Evolutionary conservation across 2,329 filamentous ascomycete species (phyloP).

Genomic region (Beauveria varroae): DNA sequence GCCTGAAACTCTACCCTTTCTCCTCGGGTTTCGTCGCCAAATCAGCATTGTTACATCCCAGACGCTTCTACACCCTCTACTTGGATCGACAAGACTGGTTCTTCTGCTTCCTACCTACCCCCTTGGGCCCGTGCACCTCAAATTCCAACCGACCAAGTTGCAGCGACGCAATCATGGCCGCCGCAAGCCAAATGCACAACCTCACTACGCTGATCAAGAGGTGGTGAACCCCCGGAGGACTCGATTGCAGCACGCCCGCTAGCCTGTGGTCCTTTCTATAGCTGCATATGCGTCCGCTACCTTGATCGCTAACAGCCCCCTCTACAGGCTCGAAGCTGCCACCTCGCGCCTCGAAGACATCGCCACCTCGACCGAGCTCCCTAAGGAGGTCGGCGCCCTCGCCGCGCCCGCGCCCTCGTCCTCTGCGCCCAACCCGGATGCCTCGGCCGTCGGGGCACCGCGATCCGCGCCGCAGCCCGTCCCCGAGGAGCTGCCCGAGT

Average conservation of each 20-base stretch:
- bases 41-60: background rate
- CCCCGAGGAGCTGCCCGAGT: constrained; percentile 59
- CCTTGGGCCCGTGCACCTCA: background rate
- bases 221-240: constrained; percentile 39
- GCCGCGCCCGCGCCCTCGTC: constrained; percentile 28
- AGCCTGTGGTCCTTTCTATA: constrained; percentile 12
- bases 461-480: constrained; percentile 27
- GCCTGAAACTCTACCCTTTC: background rate
- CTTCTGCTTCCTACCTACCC: background rate
- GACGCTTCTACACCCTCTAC: background rate
- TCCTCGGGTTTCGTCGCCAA: background rate
- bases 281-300: background rate
- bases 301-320: constrained; percentile 34
- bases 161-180: constrained; percentile 49
- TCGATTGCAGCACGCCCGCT: no score
- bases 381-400: constrained; percentile 41
- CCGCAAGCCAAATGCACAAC: constrained; percentile 85
- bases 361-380: constrained; percentile 64
- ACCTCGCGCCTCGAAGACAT: constrained; percentile 96
- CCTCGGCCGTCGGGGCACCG: constrained; percentile 5
- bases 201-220: constrained; percentile 96
- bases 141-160: background rate
- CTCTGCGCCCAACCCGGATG: background rate
- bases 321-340: constrained; percentile 83
- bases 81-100: background rate